Evolutionary conservation across 129 eudicot genomes (phyloP).

Genomic region (Ambrosia artemisiifolia): DNA sequence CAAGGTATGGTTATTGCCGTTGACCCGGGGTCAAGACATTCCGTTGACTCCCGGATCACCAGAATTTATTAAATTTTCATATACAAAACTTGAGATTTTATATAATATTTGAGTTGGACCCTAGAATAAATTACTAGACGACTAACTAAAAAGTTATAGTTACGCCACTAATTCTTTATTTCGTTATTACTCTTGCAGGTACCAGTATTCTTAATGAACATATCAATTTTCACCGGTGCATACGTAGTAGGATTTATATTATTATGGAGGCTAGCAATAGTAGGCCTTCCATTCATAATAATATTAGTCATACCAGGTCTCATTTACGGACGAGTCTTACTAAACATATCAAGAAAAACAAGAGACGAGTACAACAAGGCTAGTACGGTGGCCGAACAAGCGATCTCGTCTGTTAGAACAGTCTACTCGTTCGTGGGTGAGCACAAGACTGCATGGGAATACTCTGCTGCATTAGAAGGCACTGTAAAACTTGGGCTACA

Average conservation of each 20-base stretch:
- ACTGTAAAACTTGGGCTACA: slow-evolving; percentile 43
- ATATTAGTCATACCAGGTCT: slow-evolving; percentile 47
- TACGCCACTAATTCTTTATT: too few relatives aligned
- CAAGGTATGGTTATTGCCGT: too few relatives aligned
- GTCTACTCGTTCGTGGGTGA: slow-evolving; percentile 61
- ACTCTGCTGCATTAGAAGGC: slow-evolving; percentile 56
- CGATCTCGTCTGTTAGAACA: slow-evolving; percentile 48
- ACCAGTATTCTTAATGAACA: slow-evolving; percentile 38
- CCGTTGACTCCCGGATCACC: too few relatives aligned
- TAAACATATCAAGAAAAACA: slow-evolving; percentile 45
- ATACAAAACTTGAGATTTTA: not conserved
- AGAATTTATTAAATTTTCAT: too few relatives aligned
- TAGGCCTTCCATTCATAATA: slow-evolving; percentile 46
- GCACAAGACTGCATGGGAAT: slow-evolving; percentile 31
- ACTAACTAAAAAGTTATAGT: too few relatives aligned
- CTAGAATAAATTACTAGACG: too few relatives aligned
- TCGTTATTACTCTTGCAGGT: slow-evolving; percentile 21
- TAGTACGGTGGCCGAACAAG: slow-evolving; percentile 45
- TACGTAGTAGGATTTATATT: slow-evolving; percentile 40
- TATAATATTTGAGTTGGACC: not conserved
- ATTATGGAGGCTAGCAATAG: slow-evolving; percentile 56
- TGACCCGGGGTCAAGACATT: too few relatives aligned
- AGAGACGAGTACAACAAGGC: slow-evolving; percentile 52
- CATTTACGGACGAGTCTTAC: slow-evolving; percentile 40
- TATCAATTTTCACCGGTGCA: slow-evolving; percentile 32